Base-by-base conservation (phyloP, 2,329 filamentous ascomycete genomes). In the Sclerotinia spermophila region DNA sequence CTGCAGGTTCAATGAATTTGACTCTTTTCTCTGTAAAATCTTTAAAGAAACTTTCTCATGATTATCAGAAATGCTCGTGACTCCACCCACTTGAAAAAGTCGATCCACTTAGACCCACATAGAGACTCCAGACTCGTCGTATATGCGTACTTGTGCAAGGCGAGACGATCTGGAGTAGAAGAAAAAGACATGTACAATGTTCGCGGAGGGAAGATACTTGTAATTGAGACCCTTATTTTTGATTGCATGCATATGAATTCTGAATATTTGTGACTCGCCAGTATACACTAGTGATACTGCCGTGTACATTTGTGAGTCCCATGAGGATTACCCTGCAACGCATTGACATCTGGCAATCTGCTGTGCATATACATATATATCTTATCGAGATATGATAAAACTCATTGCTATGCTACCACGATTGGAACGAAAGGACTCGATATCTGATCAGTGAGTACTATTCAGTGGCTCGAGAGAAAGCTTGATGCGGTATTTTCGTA, bases 101-200 rank as follows among this genome's bases (percentile, higher is more conserved):
- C 5, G 42, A 24, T 64, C 60, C 60, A 48, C 60, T n/a, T 48
- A 35, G 60, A 62, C 42, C 60, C 60, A 48, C 42, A 48, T 48
- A 10, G 42, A 48, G 21, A n/a, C 60, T 45, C n/a, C 40, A 45
- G 44, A 35, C 24, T 3, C 42, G 42, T 11, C 30, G 17, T 15
- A 19, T 19, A 33, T 13, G 27, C 10, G 33, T 30, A 48, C 21
- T 33, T 8, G 17, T 33, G 21, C n/a, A 24, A 60, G 24, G 10
- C 27, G 55, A 35, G 30, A 38, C 30, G 13, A 33, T 21, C 33
- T 17, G 2, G 33, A 58, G 33, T 17, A 38, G 33, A 2, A 15
- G 33, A 21, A 15, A 21, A n/a, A n/a, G n/a, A 13, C 24, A 59
- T 17, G 33, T n/a, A 24, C 6, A 13, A 13, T 17, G 5, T 24